phyloP scores from a whole-genome alignment of 2,329 filamentous ascomycete species.

The Pyrenophora graminea region DNA sequence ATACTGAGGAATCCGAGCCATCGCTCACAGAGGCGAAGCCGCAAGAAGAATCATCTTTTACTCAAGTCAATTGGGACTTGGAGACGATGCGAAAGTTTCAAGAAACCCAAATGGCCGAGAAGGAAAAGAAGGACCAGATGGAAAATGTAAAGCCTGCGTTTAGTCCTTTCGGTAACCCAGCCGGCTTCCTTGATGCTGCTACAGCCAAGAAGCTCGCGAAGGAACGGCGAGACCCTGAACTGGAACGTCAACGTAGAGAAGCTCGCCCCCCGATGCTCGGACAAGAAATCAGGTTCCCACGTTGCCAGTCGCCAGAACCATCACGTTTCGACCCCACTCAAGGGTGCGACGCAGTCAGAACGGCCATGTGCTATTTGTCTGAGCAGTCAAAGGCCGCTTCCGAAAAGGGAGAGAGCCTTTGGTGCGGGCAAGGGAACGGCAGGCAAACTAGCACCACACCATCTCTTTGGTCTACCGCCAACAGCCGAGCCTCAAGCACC shows the following conservation, averaged over 20 bases:
- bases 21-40: conserved; percentile 16
- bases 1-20: conserved; percentile 49
- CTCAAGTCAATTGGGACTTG: conserved; percentile 72
- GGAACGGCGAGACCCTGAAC: conserved; percentile 46
- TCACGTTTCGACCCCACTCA: conserved; percentile 84
- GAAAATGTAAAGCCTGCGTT: conserved; percentile 23
- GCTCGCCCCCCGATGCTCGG: conserved; percentile 86
- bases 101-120: conserved; percentile 57
- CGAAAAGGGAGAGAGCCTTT: conserved; percentile 58
- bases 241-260: conserved; percentile 62
- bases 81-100: conserved; percentile 80
- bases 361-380: conserved; percentile 56
- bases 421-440: conserved; percentile 55
- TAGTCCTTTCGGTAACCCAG: conserved; percentile 48
- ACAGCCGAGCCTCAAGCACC: conserved; percentile 58
- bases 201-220: conserved; percentile 32
- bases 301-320: conserved; percentile 79
- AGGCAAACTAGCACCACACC: conserved; percentile 37
- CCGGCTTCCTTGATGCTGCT: conserved; percentile 31
- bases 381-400: conserved; percentile 53
- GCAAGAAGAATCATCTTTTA: conserved; percentile 66
- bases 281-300: conserved; percentile 76
- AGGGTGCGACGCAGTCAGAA: conserved; percentile 54
- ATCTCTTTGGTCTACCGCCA: conserved; percentile 42
- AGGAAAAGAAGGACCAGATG: conserved; percentile 27